phyloP scores from a whole-genome alignment of 140 eudicot genomes.

The Cichorium intybus region DNA sequence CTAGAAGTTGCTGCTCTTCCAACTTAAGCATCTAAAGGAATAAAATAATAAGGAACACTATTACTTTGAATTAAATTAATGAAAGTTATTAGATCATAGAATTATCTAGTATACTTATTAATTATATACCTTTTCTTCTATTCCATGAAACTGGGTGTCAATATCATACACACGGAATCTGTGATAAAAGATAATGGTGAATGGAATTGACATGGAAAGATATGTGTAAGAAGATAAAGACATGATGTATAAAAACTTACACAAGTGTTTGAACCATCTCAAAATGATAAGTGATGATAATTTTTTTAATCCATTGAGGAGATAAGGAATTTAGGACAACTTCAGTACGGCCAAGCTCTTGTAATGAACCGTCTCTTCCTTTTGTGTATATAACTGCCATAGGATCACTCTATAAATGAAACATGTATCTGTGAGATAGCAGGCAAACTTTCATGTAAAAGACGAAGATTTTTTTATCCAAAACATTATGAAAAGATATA shows the following conservation, averaged over 20 bases:
- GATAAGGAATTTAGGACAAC: constrained; percentile 71
- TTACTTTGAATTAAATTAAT: not conserved
- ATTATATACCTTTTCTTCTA: constrained; percentile 92
- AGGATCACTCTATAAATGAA: constrained; percentile 82
- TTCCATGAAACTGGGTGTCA: constrained; percentile 78
- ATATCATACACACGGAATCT: constrained; percentile 95
- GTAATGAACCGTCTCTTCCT: constrained; percentile 75
- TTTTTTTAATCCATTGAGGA: constrained; percentile 85
- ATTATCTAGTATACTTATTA: constrained; percentile 7
- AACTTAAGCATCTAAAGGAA: constrained; percentile 88
- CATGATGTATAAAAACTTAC: constrained; percentile 51
- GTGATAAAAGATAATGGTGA: constrained; percentile 25
- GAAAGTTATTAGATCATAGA: constrained; percentile 8
- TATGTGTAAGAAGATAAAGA: constrained; percentile 9
- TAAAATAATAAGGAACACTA: no score
- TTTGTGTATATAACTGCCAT: constrained; percentile 66
- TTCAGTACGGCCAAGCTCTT: constrained; percentile 96
- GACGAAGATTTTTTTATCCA: constrained; percentile 12
- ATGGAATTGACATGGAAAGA: constrained; percentile 11
- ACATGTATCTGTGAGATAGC: constrained; percentile 24
- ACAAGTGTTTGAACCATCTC: constrained; percentile 80
- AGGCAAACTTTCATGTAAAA: constrained; percentile 23
- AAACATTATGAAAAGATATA: not conserved
- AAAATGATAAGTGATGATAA: constrained; percentile 63
- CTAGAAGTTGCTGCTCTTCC: constrained; percentile 90